Base-by-base conservation (phyloP, 2,329 filamentous ascomycete species). In the Diaporthe sp. region DNA sequence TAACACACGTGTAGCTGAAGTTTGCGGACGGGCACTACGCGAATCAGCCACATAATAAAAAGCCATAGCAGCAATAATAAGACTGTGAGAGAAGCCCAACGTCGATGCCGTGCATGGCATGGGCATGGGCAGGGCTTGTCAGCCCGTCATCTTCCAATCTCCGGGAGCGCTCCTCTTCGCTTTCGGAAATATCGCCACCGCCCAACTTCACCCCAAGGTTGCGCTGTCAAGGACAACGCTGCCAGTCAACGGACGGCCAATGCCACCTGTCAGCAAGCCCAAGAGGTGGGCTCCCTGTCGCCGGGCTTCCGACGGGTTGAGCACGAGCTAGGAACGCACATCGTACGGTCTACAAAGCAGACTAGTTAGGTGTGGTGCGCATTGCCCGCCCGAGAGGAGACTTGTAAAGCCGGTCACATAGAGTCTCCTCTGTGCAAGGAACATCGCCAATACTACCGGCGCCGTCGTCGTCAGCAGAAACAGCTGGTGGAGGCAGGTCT, bases 381-480 rank as follows among this genome's bases (percentile, higher is more conserved):
- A 44, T 58, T 70, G 66, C 66, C 35, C 39, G 25, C 27, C 42
- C 22, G 22, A 61, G n/a, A 9, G 50, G 37, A 37, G 12, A 61
- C 39, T 51, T 13, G 25, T 19, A 27, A 37, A 51, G 44, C 63
- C 63, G 30, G 63, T 66, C 63, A 66, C 63, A 71, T 71, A 27
- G 39, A 50, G 69, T 71, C 51, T 27, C 51, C 10, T 61, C 66
- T 56, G 50, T 70, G 66, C 53, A 58, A 56, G 50, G 53, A 47
- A 59, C 53, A 30, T 37, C 53, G 42, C 35, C 56, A 58, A 47
- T 35, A 35, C 51, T n/a, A 47, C 51, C 27, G 51, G 68, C 19
- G 53, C 39, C 39, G 69, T 51, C 53, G 69, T 71, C 69, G 69
- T 71, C 69, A 66, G 63, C 63, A 30, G 63, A 37, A 66, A 66